Evolutionary conservation across 2,329 filamentous ascomycete species (phyloP), one percentile per base, ranked within the genome.

Genomic region (Penicillium sclerotiorum): DNA sequence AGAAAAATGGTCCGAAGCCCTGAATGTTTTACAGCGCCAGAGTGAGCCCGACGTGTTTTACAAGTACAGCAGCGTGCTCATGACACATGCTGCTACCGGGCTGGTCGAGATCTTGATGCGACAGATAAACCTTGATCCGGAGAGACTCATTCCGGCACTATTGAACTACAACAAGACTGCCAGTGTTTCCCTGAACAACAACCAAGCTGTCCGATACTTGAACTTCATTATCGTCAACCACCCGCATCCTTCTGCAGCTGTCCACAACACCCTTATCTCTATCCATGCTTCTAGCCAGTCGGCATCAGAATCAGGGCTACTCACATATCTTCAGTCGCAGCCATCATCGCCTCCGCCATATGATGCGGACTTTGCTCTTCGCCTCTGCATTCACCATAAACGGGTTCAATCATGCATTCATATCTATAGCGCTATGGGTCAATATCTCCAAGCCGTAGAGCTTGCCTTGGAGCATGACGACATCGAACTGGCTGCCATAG

Each of bases 181-280:
- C 47, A 82, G 80, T 44, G 86, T 87, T 0, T 73, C 88, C 0
- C 74, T 93, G 22, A 70, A 75, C 6, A 84, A 90, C 67, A 97
- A 97, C 61, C 94, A 99, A 75, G 94, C 94, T 1, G 81, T 97
- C 32, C 85, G 94, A 35, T 99, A 99, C 67, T 84, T 99, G 17
- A 89, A 92, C 58, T 96, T 93, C 69, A 90, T 91, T 51, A 92
- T 99, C 64, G 92, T 71, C 44, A 95, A 74, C 83, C 93, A 74
- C 80, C 92, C 63, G 80, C 88, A 68, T 87, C 91, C 45, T 81
- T 86, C 51, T 82, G 86, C 94, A 2, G 93, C 94, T 2, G 87
- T 99, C 9, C 94, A 99, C 76, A 99, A 99, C 69, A 97, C 94
- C 0, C 82, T 99, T 5, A 90, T 99, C 41, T 96, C 93, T 8